Percentiles rank a stretch among this genome's conserved stretches.
phyloP scores from a whole-genome alignment of 202 grass and related monocot genomes.

The Setaria viridis region DNA sequence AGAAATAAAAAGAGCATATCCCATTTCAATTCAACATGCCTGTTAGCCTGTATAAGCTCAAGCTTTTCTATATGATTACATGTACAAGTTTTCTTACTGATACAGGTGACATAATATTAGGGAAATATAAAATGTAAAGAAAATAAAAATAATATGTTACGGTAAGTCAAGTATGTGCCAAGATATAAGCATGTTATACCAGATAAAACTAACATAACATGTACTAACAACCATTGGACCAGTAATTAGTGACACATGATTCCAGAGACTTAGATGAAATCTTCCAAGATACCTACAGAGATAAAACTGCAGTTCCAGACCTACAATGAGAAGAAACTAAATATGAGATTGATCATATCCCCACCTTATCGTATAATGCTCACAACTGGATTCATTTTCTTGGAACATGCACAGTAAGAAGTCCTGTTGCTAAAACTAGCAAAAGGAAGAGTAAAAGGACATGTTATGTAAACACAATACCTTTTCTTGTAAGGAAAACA shows the following conservation, averaged over 20 bases:
- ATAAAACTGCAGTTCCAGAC: neutral
- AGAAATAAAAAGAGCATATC: neutral
- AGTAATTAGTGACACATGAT: neutral
- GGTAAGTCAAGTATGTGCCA: conserved; percentile 33
- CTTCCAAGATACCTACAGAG: conserved; percentile 8
- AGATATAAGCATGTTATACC: conserved; percentile 45
- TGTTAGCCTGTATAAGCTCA: neutral
- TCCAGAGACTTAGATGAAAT: neutral
- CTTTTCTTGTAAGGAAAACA: neutral
- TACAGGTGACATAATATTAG: neutral
- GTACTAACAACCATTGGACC: neutral
- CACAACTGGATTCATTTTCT: neutral
- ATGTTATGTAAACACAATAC: neutral
- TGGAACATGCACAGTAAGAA: conserved; percentile 3
- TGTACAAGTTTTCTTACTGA: neutral
- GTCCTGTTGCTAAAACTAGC: neutral
- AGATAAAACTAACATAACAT: conserved; percentile 6
- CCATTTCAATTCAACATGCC: neutral
- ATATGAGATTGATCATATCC: neutral
- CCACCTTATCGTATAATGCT: neutral
- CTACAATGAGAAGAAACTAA: conserved; percentile 24
- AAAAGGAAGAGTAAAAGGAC: neutral
- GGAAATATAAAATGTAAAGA: neutral
- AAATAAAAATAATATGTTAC: neutral
- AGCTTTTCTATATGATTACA: neutral